Percentiles rank a stretch among this genome's conserved stretches.
phyloP scores from a whole-genome alignment of 345 rosid genomes.

The Brassica juncea region DNA sequence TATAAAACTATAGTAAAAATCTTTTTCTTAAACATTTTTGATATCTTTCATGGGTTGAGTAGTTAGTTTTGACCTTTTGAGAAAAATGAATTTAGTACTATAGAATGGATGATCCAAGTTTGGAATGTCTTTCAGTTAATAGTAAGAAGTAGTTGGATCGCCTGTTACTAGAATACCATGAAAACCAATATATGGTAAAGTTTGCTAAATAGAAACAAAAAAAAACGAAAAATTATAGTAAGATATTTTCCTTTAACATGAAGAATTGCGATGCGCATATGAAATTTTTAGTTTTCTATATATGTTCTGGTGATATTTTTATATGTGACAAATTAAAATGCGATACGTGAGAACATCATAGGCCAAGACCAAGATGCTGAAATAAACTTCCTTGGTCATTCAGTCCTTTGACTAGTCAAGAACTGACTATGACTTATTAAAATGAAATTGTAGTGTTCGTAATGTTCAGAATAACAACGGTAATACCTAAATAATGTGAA shows the following conservation, averaged over 20 bases:
- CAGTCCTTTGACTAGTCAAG: constrained; percentile 12
- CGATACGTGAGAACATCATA: neutral
- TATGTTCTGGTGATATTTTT: neutral
- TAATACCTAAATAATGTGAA: constrained; percentile 25
- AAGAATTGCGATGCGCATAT: neutral
- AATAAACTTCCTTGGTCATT: constrained; percentile 21
- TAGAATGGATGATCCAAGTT: too few species aligned
- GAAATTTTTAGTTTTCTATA: neutral
- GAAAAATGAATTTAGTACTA: too few species aligned
- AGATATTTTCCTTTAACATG: neutral
- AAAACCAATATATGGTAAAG: too few species aligned
- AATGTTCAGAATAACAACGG: neutral
- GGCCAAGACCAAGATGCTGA: neutral
- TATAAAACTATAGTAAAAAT: too few species aligned
- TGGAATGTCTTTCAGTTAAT: too few species aligned
- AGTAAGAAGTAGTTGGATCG: too few species aligned
- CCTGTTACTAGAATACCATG: too few species aligned
- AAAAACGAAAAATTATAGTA: neutral
- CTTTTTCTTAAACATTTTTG: too few species aligned
- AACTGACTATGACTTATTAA: constrained; percentile 25
- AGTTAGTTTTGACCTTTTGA: too few species aligned
- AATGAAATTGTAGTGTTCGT: neutral
- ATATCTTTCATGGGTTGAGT: too few species aligned
- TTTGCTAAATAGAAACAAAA: too few species aligned
- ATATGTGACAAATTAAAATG: neutral